Evolutionary conservation across 805 yeast genomes (phyloP).

Genomic region (Cyberlindnera maritima): DNA sequence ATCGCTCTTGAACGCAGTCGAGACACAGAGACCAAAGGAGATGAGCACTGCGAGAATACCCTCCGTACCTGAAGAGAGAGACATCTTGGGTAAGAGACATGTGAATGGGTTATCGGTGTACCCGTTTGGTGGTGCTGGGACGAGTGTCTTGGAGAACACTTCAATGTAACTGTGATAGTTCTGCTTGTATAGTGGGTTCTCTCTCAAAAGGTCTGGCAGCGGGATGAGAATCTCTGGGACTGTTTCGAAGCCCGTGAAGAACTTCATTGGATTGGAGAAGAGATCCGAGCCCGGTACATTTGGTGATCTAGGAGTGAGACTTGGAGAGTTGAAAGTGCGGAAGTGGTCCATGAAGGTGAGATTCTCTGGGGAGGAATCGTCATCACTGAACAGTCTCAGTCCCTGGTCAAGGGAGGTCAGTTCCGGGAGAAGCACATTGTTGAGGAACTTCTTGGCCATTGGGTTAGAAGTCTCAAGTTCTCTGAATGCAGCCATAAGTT

Average conservation of each 20-base stretch:
- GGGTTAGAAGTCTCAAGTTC: constrained; percentile 17
- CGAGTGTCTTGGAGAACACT: constrained; percentile 57
- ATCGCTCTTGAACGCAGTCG: constrained; percentile 20
- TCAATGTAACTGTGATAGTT: constrained; percentile 61
- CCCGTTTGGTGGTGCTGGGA: constrained; percentile 58
- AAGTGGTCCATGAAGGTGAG: constrained; percentile 12
- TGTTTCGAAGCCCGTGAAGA: constrained; percentile 17
- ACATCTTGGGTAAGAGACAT: constrained; percentile 63
- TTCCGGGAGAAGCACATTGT: constrained; percentile 16
- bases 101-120: constrained; percentile 66
- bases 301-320: background rate
- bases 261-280: constrained; percentile 4
- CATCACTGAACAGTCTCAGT: constrained; percentile 1
- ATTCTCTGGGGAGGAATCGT: constrained; percentile 11
- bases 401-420: background rate
- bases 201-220: constrained; percentile 56
- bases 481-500: constrained; percentile 14
- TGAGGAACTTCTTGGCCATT: constrained; percentile 19
- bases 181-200: constrained; percentile 59
- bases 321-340: constrained; percentile 3
- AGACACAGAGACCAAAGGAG: constrained; percentile 47
- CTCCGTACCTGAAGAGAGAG: constrained; percentile 55
- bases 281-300: background rate
- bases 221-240: constrained; percentile 30
- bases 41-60: constrained; percentile 53